Evolutionary conservation across 208 protist species (phyloP).

Genomic region (Strigomonas culicis): DNA sequence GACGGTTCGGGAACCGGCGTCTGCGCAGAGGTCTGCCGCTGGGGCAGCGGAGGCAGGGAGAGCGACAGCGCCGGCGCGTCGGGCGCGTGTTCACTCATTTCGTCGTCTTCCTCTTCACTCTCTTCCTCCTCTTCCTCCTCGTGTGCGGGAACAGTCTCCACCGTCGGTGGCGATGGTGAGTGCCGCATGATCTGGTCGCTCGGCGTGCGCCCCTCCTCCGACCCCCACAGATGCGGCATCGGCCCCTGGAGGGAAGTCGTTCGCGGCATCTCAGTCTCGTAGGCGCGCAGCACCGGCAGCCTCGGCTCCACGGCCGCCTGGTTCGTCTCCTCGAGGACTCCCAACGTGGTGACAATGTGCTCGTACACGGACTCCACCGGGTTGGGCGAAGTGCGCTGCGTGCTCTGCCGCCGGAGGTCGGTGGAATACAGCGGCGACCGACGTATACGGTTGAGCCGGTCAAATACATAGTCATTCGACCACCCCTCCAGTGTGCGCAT

Average conservation of each 20-base stretch:
- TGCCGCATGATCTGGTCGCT: constrained; percentile 5
- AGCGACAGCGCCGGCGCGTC: background rate
- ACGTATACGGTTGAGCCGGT: background rate
- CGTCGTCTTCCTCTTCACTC: constrained; percentile 2
- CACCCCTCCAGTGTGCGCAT: background rate
- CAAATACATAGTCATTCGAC: background rate
- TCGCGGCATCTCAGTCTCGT: background rate
- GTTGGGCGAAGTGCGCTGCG: background rate
- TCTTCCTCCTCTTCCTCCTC: background rate
- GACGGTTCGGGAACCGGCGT: background rate
- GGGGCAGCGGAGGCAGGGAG: background rate
- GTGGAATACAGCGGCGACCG: background rate
- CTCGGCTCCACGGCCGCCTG: constrained; percentile 17
- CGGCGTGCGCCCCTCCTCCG: background rate
- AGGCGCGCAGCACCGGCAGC: constrained; percentile 20
- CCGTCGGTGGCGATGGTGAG: background rate
- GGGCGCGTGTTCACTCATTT: background rate
- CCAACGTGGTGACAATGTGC: background rate
- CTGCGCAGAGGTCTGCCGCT: background rate
- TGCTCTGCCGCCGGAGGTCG: background rate
- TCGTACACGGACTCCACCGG: background rate
- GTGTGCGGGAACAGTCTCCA: background rate
- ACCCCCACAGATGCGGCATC: background rate
- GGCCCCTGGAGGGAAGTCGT: background rate
- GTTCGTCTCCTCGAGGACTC: background rate